phyloP scores from a whole-genome alignment of 306 rosid species.

The Prunus kanzakura region DNA sequence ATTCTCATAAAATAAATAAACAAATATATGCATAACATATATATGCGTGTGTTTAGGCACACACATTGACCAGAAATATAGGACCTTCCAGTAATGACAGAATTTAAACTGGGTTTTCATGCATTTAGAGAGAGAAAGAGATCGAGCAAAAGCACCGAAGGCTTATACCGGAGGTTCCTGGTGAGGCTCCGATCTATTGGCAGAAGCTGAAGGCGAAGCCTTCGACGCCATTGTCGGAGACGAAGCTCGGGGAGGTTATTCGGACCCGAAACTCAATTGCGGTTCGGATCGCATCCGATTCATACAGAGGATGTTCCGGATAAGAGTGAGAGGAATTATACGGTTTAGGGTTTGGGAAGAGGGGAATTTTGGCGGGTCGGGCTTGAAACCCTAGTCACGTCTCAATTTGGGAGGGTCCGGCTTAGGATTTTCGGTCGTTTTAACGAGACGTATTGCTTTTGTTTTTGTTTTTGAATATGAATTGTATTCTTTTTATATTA shows the following conservation, averaged over 20 bases:
- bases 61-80: background rate
- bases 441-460: constrained; percentile 5
- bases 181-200: constrained; percentile 49
- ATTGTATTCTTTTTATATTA: background rate
- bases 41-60: background rate
- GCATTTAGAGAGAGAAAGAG: background rate
- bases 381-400: constrained; percentile 71
- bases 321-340: constrained; percentile 6
- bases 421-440: constrained; percentile 36
- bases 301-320: constrained; percentile 43
- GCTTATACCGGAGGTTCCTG: constrained; percentile 45
- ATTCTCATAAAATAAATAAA: background rate
- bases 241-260: constrained; percentile 35
- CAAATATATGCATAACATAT: background rate
- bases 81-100: background rate
- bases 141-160: background rate
- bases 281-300: constrained; percentile 57
- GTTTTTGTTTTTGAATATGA: background rate
- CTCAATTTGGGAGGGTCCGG: constrained; percentile 25
- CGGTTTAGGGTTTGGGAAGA: constrained; percentile 10
- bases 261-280: constrained; percentile 35
- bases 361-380: constrained; percentile 54
- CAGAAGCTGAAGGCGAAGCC: constrained; percentile 56
- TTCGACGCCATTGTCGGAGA: constrained; percentile 75
- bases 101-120: background rate